Base-by-base conservation (phyloP, 441 rosid genomes). In the Biscutella laevigata region DNA sequence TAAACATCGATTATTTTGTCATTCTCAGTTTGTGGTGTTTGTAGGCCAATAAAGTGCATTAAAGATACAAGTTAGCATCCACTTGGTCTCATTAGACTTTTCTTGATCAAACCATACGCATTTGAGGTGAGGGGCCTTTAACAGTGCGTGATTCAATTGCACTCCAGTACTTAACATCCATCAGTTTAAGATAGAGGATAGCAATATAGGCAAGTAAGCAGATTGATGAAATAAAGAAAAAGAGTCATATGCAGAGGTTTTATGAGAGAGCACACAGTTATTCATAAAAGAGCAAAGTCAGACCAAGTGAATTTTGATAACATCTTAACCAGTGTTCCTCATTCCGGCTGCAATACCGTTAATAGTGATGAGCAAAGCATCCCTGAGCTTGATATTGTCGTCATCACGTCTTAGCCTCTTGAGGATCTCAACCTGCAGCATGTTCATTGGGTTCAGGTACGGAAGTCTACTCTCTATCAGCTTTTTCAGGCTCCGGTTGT, bases 341-440 rank as follows among this genome's bases (percentile, higher is more conserved):
- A 84, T 90, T 15, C 96, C 96, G 33, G 98, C 98, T 43, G 96
- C 98, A 38, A 90, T 90, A 9, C 96, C 95, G n/a, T 90, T 84
- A 20, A 87, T 81, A 33, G 96, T 87, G 70, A 90, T 84, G 16
- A 81, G 92, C 71, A 87, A 64, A 9, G 98, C 92, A 70, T 87
- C 92, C 69, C 95, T 79, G 51, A 90, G 89, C 55, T 89, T 79
- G 34, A 51, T 67, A 57, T 90, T 87, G 68, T 86, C 86, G 3
- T 77, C 84, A 17, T 90, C 95, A 6, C 79, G 66, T 64, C 97
- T 81, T 53, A 90, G 61, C 73, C 88, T 84, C 82, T 75, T 90
- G 43, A 90, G 77, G 38, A 82, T 49, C 76, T 84, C 97, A 16
- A 87, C 95, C 71, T 87, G 95, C 74, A 90, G 53, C 82, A 84